Percentiles rank a stretch among this genome's conserved stretches.
Conservation (phyloP, 2,329 filamentous ascomycete species). For the Paraphaeosphaeria sporulosa region DNA sequence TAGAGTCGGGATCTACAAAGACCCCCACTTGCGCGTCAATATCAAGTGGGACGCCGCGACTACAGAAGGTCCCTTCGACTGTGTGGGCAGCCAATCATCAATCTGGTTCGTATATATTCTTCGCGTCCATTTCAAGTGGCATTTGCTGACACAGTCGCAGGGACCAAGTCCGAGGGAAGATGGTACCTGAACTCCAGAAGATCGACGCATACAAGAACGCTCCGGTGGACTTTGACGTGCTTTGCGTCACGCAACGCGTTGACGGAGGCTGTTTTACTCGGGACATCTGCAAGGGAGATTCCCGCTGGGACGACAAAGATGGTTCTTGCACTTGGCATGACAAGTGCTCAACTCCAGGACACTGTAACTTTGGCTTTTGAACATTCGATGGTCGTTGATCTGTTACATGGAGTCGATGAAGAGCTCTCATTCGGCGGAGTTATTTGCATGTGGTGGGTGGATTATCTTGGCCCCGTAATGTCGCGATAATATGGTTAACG, state of each 20-base stretch:
- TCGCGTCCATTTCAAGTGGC: neutral
- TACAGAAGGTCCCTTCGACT: neutral
- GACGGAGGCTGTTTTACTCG: neutral
- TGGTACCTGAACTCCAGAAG: neutral
- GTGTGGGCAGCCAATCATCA: neutral
- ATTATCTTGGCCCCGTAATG: too few relatives aligned
- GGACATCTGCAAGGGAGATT: neutral
- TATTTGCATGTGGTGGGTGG: neutral
- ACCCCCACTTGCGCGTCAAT: neutral
- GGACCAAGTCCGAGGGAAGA: neutral
- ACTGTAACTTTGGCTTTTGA: neutral
- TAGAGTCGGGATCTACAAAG: neutral
- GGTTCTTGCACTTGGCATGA: constrained; percentile 1
- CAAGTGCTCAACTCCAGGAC: neutral
- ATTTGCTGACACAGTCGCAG: neutral
- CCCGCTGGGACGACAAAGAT: neutral
- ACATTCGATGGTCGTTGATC: too few relatives aligned
- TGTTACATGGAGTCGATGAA: neutral
- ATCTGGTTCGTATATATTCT: neutral
- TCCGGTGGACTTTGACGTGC: neutral
- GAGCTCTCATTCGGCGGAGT: neutral
- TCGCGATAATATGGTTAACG: neutral
- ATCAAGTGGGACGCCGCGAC: neutral
- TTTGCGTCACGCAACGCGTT: neutral
- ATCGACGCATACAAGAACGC: neutral